Evolutionary conservation across 352 stramenopile species (phyloP).

Genomic region (Phytopythium oedochilum): DNA sequence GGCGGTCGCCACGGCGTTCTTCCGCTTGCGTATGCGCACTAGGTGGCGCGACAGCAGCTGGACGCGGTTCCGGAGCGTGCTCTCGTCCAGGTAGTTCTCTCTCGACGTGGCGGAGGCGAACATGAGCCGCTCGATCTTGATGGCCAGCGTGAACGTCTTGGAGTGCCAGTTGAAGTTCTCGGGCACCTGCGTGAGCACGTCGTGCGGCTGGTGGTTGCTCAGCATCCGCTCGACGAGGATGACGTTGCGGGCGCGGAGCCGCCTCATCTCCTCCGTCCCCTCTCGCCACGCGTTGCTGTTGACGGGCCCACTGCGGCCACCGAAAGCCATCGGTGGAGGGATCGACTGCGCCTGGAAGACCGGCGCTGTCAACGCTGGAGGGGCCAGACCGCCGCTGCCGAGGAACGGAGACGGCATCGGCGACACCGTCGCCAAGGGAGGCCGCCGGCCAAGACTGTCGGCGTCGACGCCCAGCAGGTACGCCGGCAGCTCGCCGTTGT

Average conservation of each 20-base stretch:
- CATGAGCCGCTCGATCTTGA: constrained; percentile 63
- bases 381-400: neutral
- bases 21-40: constrained; percentile 47
- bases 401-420: neutral
- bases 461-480: constrained; percentile 1
- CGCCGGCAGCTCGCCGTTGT: neutral
- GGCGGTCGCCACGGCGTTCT: constrained; percentile 22
- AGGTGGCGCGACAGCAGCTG: constrained; percentile 44
- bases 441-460: neutral
- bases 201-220: constrained; percentile 42
- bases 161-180: constrained; percentile 57
- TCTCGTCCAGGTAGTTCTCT: constrained; percentile 57
- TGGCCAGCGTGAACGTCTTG: constrained; percentile 53
- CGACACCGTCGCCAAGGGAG: neutral
- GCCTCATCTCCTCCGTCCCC: constrained; percentile 1
- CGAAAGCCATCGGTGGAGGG: neutral
- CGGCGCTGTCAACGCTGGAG: neutral
- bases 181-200: constrained; percentile 48
- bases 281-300: constrained; percentile 3
- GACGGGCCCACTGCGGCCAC: neutral
- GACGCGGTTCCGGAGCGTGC: constrained; percentile 39
- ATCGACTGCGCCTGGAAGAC: neutral
- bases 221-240: constrained; percentile 55
- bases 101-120: constrained; percentile 38
- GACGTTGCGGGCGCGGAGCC: constrained; percentile 34